Percentiles rank a stretch among this genome's conserved stretches.
These are phyloP conservation scores for Pythium dissimile DNA, from an alignment of 352 stramenopile genomes.

Conservation along the genomic window DNA sequence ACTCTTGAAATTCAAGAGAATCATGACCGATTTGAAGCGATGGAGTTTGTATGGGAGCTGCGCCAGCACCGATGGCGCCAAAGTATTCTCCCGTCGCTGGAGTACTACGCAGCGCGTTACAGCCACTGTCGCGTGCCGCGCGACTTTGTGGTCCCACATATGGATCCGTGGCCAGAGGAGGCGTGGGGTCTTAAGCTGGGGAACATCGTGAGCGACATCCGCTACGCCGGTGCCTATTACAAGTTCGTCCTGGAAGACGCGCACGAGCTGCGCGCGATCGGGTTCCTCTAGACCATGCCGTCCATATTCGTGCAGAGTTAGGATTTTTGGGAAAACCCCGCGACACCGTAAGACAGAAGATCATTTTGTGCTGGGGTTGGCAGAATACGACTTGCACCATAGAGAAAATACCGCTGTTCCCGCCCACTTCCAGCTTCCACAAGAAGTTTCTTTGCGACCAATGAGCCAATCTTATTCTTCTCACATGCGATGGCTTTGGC, in stretches of 20 bases:
- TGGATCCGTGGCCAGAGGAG: slow-evolving; percentile 15
- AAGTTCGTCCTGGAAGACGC: slow-evolving; percentile 12
- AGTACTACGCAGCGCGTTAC: slow-evolving; percentile 13
- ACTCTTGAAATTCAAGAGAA: slow-evolving; percentile 9
- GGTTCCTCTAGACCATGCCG: slow-evolving; percentile 11
- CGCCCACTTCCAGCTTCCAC: too few species aligned
- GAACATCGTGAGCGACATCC: slow-evolving; percentile 12
- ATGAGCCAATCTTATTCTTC: too few species aligned
- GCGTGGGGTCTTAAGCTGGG: slow-evolving; percentile 18
- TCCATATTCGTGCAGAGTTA: not conserved
- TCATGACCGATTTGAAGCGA: slow-evolving; percentile 8
- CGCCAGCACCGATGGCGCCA: slow-evolving; percentile 24
- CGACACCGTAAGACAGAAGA: not conserved
- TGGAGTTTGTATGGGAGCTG: slow-evolving; percentile 25
- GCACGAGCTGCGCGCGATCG: slow-evolving; percentile 9
- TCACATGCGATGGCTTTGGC: too few species aligned
- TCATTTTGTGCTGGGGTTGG: not conserved
- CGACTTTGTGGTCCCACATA: slow-evolving; percentile 18
- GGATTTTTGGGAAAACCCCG: slow-evolving; percentile 1
- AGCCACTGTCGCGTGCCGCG: slow-evolving; percentile 18
- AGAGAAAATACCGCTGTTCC: too few species aligned
- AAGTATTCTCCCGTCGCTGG: slow-evolving; percentile 18
- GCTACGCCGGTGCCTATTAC: slow-evolving; percentile 15
- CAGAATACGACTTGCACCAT: not conserved
- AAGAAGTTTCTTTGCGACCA: too few species aligned